Conservation (phyloP, 768 basidiomycete species). For the Tremella mesenterica region DNA sequence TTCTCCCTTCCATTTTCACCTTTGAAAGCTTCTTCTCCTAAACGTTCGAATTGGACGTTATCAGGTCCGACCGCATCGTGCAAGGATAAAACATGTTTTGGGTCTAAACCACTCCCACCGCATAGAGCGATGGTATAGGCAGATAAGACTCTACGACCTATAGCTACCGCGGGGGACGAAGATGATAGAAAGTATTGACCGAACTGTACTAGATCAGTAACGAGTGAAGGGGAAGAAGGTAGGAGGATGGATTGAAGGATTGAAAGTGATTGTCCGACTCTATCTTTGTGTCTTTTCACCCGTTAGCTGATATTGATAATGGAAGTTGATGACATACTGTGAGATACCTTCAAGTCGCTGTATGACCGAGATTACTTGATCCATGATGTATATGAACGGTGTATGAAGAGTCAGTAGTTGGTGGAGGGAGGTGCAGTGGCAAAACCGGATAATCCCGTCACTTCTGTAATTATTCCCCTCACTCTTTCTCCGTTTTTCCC, state of each 20-base stretch:
- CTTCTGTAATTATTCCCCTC: too few species aligned
- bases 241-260: slow-evolving; percentile 6
- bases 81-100: slow-evolving; percentile 47
- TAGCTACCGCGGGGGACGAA: slow-evolving; percentile 68
- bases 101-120: slow-evolving; percentile 43
- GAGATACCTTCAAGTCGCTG: too few species aligned
- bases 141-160: slow-evolving; percentile 75
- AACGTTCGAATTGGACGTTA: slow-evolving; percentile 15
- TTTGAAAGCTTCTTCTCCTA: slow-evolving; percentile 23
- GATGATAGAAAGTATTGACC: slow-evolving; percentile 68
- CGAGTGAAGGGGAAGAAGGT: slow-evolving; percentile 1
- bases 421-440: too few species aligned
- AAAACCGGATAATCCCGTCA: too few species aligned
- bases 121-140: slow-evolving; percentile 56
- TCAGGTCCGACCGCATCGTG: slow-evolving; percentile 48
- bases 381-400: too few species aligned
- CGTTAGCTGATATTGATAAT: neutral
- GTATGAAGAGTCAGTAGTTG: too few species aligned
- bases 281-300: slow-evolving; percentile 23
- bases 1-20: slow-evolving; percentile 28
- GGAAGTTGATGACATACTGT: too few species aligned
- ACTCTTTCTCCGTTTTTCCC: too few species aligned
- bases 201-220: slow-evolving; percentile 54
- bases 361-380: too few species aligned
- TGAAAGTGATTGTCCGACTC: slow-evolving; percentile 50